Evolutionary conservation across 805 yeast genomes (phyloP), one percentile per base, ranked within the genome.

Genomic region (Peterozyma toletana): DNA sequence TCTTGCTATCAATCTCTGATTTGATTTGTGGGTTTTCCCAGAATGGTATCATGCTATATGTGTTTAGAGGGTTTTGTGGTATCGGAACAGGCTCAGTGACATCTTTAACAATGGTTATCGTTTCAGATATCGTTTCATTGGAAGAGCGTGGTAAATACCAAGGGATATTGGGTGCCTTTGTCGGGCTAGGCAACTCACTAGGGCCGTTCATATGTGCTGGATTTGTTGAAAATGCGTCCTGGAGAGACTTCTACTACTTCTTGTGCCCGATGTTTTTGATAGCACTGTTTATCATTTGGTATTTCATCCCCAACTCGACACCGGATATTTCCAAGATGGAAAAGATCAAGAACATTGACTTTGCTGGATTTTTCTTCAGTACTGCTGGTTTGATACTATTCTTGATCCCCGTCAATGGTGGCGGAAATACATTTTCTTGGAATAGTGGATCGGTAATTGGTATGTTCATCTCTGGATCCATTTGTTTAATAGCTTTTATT

Each of bases 201-300:
- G 84, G 83, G 0, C 84, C 84, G 0, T 64, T 79, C 35, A 51
- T 76, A 7, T 77, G 78, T 63, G 74, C 80, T n/a, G 71, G 66
- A 0, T 66, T 75, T 46, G 64, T 74, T 7, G 58, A 66, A 43
- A 53, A 57, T 35, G 64, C 70, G 2, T 48, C 58, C 4, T 79
- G 84, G 84, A 62, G 80, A 42, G 66, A 73, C 57, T 73, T 76
- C 44, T 79, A 75, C 50, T 73, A 71, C 53, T 55, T 70, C 40
- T 59, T 72, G 53, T 59, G 73, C 15, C 78, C 82, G 3, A 43
- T 68, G 21, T 47, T 49, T 16, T 40, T 53, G 6, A 37, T 21
- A 11, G 38, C 70, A 52, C 33, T 58, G 50, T 42, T 56, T 52
- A 18, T 52, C 56, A 17, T 68, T 57, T 49, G 54, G 57, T 37